phyloP scores from a whole-genome alignment of 2,329 filamentous ascomycete species.

The Aspergillus calidoustus region DNA sequence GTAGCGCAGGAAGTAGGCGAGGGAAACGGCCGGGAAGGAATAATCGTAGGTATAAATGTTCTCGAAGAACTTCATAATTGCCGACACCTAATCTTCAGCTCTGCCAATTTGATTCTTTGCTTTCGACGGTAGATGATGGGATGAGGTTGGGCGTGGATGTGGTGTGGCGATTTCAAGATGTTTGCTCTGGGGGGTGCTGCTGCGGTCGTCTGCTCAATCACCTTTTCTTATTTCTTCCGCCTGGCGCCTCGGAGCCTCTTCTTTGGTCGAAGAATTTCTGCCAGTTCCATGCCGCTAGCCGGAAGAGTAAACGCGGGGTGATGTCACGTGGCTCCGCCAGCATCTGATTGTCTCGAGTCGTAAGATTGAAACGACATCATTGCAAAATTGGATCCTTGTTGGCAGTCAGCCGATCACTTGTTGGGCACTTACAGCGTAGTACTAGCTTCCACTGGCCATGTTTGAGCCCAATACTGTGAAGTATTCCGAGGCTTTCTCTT shows the following conservation, averaged over 20 bases:
- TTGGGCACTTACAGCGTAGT: no score
- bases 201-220: constrained; percentile 25
- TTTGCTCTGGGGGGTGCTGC: constrained; percentile 15
- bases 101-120: constrained; percentile 4
- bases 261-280: constrained; percentile 27
- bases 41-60: constrained; percentile 66
- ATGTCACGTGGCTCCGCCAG: neutral
- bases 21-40: constrained; percentile 67
- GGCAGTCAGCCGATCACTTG: neutral
- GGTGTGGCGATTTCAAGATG: constrained; percentile 2
- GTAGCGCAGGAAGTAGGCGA: constrained; percentile 72
- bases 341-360: neutral
- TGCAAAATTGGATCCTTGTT: neutral
- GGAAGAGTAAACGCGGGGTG: constrained; percentile 28
- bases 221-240: constrained; percentile 21
- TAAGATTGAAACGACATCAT: neutral
- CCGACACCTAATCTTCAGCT: constrained; percentile 24
- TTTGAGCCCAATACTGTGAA: no score
- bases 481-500: neutral
- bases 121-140: constrained; percentile 7
- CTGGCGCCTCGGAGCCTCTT: constrained; percentile 17
- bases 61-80: constrained; percentile 58
- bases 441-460: no score
- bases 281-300: constrained; percentile 26
- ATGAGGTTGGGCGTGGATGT: constrained; percentile 10